Conservation (phyloP, 179 eudicot genomes). For the Vitellaria paradoxa region DNA sequence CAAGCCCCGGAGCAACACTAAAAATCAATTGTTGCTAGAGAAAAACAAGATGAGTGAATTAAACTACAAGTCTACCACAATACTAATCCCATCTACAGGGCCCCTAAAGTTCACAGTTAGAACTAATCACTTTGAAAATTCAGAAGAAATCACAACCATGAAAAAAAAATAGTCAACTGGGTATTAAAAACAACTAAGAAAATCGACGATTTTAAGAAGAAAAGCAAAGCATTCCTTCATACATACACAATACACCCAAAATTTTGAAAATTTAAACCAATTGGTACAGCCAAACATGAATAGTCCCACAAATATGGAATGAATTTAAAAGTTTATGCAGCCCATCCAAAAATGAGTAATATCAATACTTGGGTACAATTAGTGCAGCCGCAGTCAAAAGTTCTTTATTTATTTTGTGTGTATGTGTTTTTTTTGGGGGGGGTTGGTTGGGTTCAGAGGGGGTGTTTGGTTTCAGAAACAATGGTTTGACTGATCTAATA, state of each 20-base stretch:
- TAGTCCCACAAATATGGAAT: neutral
- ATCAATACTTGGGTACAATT: neutral
- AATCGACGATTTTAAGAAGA: neutral
- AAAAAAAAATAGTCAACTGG: slow-evolving; percentile 6
- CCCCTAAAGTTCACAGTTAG: neutral
- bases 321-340: neutral
- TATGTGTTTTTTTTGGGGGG: too few species aligned
- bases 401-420: neutral
- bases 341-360: neutral
- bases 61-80: neutral
- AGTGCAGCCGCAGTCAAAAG: neutral
- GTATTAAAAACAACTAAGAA: neutral
- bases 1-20: neutral
- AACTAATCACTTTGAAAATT: slow-evolving; percentile 9
- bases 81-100: neutral
- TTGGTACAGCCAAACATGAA: neutral
- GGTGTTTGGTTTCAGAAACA: too few species aligned
- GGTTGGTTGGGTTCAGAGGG: too few species aligned
- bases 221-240: neutral
- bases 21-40: neutral
- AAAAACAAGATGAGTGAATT: neutral
- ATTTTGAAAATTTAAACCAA: neutral
- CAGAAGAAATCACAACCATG: neutral
- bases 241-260: neutral
- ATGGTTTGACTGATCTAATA: too few species aligned